Base-by-base conservation (phyloP, 2,329 filamentous ascomycete species). In the Xylaria sp. region DNA sequence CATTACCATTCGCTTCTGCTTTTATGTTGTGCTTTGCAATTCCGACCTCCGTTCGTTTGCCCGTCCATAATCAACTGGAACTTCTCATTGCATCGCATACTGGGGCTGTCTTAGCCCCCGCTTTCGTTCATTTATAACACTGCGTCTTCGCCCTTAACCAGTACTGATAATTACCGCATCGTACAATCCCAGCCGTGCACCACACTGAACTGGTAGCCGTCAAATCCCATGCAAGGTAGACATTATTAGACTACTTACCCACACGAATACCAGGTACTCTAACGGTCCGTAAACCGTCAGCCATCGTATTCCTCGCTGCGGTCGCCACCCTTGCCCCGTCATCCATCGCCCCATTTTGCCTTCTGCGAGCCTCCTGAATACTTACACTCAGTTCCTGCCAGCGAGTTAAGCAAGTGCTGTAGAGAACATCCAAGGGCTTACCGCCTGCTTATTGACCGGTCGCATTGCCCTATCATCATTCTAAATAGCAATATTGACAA, bases 41-140 rank as follows among this genome's bases (percentile, higher is more conserved):
- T 59, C 53, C 27, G 32, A 58, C 42, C 29, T 37, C 44, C 50
- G 48, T 61, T 67, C 51, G 44, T 67, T 63, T 61, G 64, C 44
- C 55, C 32, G 37, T 35, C 55, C 8, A 27, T 40, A 44, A 65
- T 50, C 58, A 35, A 59, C 50, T 10, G 32, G 32, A 54, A 50
- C 55, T 6, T 37, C 55, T 47, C n/a, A 25, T 50, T 61, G 59
- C 47, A 53, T 37, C 16, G 37, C 40, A 58, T 58, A n/a, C 44
- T 35, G 23, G 16, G 27, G 44, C 63, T 32, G 21, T 62, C 48
- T 12, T 12, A 12, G 29, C 37, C 61, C 50, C 51, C 37, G 47
- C 62, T 51, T 50, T 61, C 51, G 12, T 67, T 70, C 48, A n/a
- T 35, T 29, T 32, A 37, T 60, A 37, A 35, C 50, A n/a, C 23